Evolutionary conservation across 2,329 filamentous ascomycete genomes (phyloP), one percentile per base, ranked within the genome.

Genomic region (Thermomyces lanuginosus): DNA sequence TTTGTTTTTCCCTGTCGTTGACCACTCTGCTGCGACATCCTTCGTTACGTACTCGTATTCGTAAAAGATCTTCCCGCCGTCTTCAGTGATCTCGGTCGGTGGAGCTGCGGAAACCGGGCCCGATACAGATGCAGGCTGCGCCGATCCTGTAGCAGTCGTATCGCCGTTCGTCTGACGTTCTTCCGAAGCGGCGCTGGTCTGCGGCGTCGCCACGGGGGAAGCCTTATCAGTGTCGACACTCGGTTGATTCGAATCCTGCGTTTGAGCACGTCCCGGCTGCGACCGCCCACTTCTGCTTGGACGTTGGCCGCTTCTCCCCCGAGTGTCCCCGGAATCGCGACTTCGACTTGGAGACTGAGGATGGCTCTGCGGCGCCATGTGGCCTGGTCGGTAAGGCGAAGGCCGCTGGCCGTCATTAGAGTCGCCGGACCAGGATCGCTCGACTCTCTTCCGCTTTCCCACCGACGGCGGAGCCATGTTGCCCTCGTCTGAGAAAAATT

Each of bases 21-120:
- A 54, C 89, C 89, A 95, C 16, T 60, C 55, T 16, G 62, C 56
- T 26, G 89, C 50, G 29, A 67, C 64, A 12, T 73, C 66, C 35
- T 81, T 71, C 4, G 78, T 89, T 24, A 93, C 52, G 41, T 76
- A 72, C 31, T 76, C 68, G 51, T 89, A 93, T 39, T 66, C 68
- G 50, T 78, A 89, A 4, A 46, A 42, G 37, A 6, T 45, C 38
- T 15, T 32, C 32, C n/a, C 39, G 21, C 21, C 39, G 36, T 35
- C 22, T 28, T 32, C 33, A 5, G 35, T 10, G 10, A 27, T 19
- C 21, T 31, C 33, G 5, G 21, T 24, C 6, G 29, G 21, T 11
- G 24, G 27, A 23, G 43, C 29, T 21, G 44, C 37, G 9, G 41
- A 35, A 10, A 44, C 38, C 9, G n/a, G n/a, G n/a, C n/a, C n/a